These are phyloP conservation scores for Fraxinus quadrangulata DNA, from an alignment of 257 asterid species.

Conservation along the genomic window DNA sequence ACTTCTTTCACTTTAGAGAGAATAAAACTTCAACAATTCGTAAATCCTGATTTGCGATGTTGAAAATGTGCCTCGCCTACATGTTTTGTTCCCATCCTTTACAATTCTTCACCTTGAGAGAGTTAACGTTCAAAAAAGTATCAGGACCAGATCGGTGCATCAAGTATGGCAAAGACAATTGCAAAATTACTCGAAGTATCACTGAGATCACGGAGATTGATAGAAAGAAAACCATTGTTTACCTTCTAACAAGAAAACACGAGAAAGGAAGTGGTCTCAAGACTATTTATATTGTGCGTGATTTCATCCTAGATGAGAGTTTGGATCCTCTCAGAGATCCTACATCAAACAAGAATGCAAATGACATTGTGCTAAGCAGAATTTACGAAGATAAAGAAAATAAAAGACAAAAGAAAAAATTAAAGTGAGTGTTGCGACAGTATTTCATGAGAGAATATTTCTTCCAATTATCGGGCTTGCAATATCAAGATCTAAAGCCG, in stretches of 20 bases:
- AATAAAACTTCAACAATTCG: neutral
- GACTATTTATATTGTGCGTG: neutral
- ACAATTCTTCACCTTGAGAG: neutral
- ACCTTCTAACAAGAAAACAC: neutral
- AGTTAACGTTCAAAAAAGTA: neutral
- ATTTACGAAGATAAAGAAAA: neutral
- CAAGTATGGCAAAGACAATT: neutral
- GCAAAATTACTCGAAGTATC: neutral
- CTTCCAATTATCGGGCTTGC: neutral
- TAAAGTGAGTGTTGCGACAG: neutral
- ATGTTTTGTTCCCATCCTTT: neutral
- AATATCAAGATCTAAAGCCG: neutral
- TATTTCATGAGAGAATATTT: neutral
- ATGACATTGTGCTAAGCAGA: neutral
- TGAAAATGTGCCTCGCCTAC: neutral
- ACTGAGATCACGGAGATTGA: neutral
- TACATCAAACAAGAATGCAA: neutral
- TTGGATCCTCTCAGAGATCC: neutral
- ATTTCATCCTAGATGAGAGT: neutral
- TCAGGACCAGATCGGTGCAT: neutral
- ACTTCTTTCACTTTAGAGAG: neutral
- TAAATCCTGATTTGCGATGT: neutral
- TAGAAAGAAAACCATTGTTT: neutral
- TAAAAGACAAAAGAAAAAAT: neutral
- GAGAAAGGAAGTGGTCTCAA: neutral